Evolutionary conservation across 2,329 filamentous ascomycete genomes (phyloP), one percentile per base, ranked within the genome.

Genomic region (Ophiocordyceps camponoti-leonardi): DNA sequence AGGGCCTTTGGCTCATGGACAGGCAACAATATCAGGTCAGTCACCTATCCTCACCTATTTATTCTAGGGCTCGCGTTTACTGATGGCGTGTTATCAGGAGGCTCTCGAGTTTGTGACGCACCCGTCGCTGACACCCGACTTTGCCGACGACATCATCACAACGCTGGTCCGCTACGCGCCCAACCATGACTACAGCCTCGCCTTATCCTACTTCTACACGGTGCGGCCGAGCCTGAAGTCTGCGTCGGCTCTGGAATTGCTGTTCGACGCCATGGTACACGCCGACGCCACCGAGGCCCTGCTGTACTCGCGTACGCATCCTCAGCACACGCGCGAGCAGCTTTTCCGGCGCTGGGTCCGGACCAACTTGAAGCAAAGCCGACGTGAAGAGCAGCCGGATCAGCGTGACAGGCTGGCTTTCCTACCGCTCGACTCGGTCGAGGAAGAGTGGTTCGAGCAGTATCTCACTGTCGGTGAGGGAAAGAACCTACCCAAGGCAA

Each of bases 1-100:
- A 83, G 53, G 86, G 86, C 0, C 65, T 93, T 11, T 93, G 86
- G 84, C 70, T 83, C 54, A 68, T 94, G 59, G 86, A 94, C 57
- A 73, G 75, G 41, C 67, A 78, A 41, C 71, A 86, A 47, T 87
- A 85, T 55, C 66, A 71, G 51, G 78, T 82, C 56, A 31, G 49
- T 22, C 20, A 12, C 26, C 43, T 18, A 4, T n/a, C n/a, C n/a
- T n/a, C n/a, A n/a, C n/a, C n/a, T n/a, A n/a, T n/a, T n/a, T n/a
- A n/a, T n/a, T n/a, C n/a, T n/a, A n/a, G n/a, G n/a, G n/a, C n/a
- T n/a, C n/a, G n/a, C n/a, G n/a, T n/a, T n/a, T n/a, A n/a, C n/a
- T n/a, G n/a, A n/a, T n/a, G n/a, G n/a, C n/a, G n/a, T n/a, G n/a
- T n/a, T n/a, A n/a, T n/a, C 44, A 83, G 73, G 63, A 67, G 50